Evolutionary conservation across 148 eudicot species (phyloP).

Genomic region (Euryodendron excelsum): DNA sequence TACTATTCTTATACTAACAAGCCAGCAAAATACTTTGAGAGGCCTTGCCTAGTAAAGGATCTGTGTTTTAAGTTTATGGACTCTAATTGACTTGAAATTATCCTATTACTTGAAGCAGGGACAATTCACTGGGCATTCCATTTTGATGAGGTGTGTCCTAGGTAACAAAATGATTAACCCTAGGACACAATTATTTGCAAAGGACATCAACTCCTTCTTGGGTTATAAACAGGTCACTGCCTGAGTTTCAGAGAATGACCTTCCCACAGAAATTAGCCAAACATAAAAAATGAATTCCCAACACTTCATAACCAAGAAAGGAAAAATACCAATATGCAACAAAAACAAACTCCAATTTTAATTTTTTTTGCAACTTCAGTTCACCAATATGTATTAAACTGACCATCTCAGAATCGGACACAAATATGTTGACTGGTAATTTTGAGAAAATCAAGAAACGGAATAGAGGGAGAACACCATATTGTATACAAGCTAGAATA

Average conservation of each 20-base stretch:
- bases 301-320: too few relatives aligned
- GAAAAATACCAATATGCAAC: too few relatives aligned
- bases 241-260: background rate
- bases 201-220: background rate
- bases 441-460: background rate
- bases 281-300: background rate
- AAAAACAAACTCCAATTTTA: too few relatives aligned
- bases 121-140: background rate
- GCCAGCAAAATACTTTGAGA: background rate
- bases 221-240: background rate
- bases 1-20: background rate
- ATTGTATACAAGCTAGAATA: too few relatives aligned
- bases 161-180: background rate
- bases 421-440: background rate
- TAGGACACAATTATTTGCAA: background rate
- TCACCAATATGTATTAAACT: background rate
- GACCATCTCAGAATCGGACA: background rate
- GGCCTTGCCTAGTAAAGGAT: background rate
- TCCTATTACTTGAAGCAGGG: background rate
- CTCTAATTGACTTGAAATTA: background rate
- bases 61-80: background rate
- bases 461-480: too few relatives aligned
- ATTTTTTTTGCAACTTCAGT: too few relatives aligned
- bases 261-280: background rate
- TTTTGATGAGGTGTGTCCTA: background rate